Base-by-base conservation (phyloP, 805 yeast genomes). In the Saccharomycopsis synnaedendra region DNA sequence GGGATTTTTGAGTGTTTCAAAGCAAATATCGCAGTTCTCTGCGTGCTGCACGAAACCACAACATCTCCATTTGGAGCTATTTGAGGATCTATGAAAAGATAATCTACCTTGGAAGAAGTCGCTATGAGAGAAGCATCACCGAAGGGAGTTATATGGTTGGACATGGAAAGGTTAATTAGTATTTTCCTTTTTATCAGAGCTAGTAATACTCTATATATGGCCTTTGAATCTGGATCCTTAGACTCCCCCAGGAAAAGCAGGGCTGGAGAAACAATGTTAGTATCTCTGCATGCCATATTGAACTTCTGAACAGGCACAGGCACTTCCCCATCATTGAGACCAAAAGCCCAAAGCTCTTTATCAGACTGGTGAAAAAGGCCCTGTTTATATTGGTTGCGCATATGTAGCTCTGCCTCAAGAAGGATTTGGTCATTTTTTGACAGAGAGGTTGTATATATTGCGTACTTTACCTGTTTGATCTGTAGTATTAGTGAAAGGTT, bases 1-100 rank as follows among this genome's bases (percentile, higher is more conserved):
- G n/a, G 11, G 31, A 19, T 9, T 9, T 38, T 3, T 5, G 7
- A 5, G 35, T 30, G 35, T 46, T 66, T 59, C 28, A 75, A 51
- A 38, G 62, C 67, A 0, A 60, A 51, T 34, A 76, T 53, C 1
- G 56, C 58, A 31, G 65, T 58, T 5, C 60, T 47, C 47, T 59
- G 66, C 4, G 63, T 54, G 4, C 67, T 59, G 1, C 66, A 43
- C 3, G 70, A 63, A 1, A 68, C 50, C 1, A 66, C 55, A 6
- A 77, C 57, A 34, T 72, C 74, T 28, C 77, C 74, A 40, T 63
- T 64, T 19, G 66, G 67, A 41, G 69, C 66, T 28, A 76, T 53
- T 43, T 73, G 74, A 0, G 80, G 77, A 42, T 71, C 75, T 3
- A 75, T 53, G 46, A 67, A 69, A 1, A 75, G 45, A 3, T 71